Percentiles rank a stretch among this genome's conserved stretches.
Conservation (phyloP, 768 basidiomycete genomes). For the Pulveroboletus sp. region DNA sequence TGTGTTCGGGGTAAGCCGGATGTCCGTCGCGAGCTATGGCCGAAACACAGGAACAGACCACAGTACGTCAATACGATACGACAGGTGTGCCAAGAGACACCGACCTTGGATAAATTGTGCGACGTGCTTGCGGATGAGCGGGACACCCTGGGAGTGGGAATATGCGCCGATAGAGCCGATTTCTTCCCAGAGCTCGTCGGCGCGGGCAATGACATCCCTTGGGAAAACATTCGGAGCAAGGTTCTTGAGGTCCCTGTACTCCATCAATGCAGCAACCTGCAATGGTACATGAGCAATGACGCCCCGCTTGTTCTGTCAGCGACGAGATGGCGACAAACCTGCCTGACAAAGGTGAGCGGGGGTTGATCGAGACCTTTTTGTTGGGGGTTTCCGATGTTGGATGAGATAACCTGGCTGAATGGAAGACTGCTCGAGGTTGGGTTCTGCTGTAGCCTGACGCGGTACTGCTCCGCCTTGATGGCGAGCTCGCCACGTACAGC, state of each 20-base stretch:
- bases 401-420: conserved; percentile 86
- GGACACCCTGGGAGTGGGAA: conserved; percentile 91
- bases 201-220: conserved; percentile 78
- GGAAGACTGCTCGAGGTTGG: conserved; percentile 54
- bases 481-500: conserved; percentile 97
- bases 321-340: conserved; percentile 52
- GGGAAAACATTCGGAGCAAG: conserved; percentile 82
- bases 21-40: conserved; percentile 82
- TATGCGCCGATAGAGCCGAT: conserved; percentile 95
- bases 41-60: background rate
- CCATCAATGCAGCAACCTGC: conserved; percentile 86
- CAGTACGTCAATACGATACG: conserved; percentile 4
- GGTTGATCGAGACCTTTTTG: conserved; percentile 92
- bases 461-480: conserved; percentile 85
- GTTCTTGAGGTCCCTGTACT: conserved; percentile 83
- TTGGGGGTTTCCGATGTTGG: conserved; percentile 98
- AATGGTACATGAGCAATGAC: conserved; percentile 2
- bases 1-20: conserved; percentile 75
- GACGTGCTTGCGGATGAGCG: conserved; percentile 82
- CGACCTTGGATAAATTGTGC: conserved; percentile 86
- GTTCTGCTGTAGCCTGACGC: conserved; percentile 62
- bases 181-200: conserved; percentile 74
- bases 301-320: background rate
- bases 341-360: conserved; percentile 88
- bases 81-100: conserved; percentile 17